A percentile compares a stretch with the other conserved stretches of the same genome.
Conservation (phyloP, 2,329 filamentous ascomycete genomes). For the Aspergillus hortae region DNA sequence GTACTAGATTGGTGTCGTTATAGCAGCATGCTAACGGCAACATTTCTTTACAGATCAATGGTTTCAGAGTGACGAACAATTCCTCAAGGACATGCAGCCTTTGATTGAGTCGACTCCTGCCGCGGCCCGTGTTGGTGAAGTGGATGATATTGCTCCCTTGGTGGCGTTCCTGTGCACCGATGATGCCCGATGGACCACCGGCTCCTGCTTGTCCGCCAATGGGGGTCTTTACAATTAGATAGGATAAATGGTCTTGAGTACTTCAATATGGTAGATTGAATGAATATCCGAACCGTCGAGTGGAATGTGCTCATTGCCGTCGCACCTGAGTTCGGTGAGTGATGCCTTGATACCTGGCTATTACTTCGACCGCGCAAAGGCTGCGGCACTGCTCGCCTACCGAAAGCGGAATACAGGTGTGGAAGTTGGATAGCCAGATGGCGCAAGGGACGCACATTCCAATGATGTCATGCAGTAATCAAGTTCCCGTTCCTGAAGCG, state of each 20-base stretch:
- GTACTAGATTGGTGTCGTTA: neutral
- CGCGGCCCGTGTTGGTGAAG: slow-evolving; percentile 25
- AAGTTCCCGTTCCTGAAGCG: neutral
- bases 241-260: too few species aligned
- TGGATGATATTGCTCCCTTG: slow-evolving; percentile 30
- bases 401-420: too few species aligned
- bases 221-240: slow-evolving; percentile 21
- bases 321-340: too few species aligned
- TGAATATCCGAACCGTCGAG: slow-evolving; percentile 1
- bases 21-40: neutral
- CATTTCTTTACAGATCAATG: slow-evolving; percentile 15
- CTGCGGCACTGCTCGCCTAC: too few species aligned
- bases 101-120: slow-evolving; percentile 31
- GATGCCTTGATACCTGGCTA: too few species aligned
- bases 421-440: too few species aligned
- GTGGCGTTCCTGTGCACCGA: slow-evolving; percentile 30
- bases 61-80: slow-evolving; percentile 31
- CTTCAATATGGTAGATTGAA: too few species aligned
- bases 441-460: neutral
- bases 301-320: slow-evolving; percentile 6
- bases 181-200: slow-evolving; percentile 29
- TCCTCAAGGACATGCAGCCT: slow-evolving; percentile 29
- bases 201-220: slow-evolving; percentile 26
- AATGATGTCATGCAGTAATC: neutral
- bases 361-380: too few species aligned